A percentile compares a stretch with the other conserved stretches of the same genome.
Evolutionary conservation across 2,329 filamentous ascomycete genomes (phyloP).

Genomic region (Fonsecaea nubica): DNA sequence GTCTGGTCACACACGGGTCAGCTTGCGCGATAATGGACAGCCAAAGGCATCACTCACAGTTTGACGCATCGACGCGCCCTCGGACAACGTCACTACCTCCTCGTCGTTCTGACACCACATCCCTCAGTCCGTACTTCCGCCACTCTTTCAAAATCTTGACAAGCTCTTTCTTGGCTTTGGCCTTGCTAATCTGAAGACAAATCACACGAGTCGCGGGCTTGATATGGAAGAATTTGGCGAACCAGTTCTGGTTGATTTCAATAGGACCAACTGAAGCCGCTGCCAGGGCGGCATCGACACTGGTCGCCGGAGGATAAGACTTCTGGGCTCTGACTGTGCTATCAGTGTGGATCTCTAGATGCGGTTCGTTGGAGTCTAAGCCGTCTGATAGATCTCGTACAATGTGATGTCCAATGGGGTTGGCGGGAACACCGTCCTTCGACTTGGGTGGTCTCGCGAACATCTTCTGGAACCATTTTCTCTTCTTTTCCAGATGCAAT

Average conservation of each 20-base stretch:
- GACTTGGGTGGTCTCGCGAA: conserved; percentile 34
- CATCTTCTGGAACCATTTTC: conserved; percentile 41
- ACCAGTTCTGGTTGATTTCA: conserved; percentile 80
- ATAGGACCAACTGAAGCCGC: conserved; percentile 54
- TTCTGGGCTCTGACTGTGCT: conserved; percentile 13
- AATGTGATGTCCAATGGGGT: conserved; percentile 33
- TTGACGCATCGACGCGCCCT: conserved; percentile 74
- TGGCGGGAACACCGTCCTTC: conserved; percentile 53
- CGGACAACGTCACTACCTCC: conserved; percentile 73
- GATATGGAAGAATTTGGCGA: conserved; percentile 85
- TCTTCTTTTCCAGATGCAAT: conserved; percentile 37
- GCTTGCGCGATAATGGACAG: conserved; percentile 30
- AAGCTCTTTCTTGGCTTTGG: conserved; percentile 78
- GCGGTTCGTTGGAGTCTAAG: conserved; percentile 18
- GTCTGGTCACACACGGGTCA: conserved; percentile 56
- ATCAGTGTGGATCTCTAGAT: conserved; percentile 1
- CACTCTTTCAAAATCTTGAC: conserved; percentile 77
- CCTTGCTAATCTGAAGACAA: conserved; percentile 75
- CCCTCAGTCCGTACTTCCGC: conserved; percentile 79
- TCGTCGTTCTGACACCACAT: conserved; percentile 78
- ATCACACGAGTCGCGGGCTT: conserved; percentile 79
- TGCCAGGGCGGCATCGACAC: conserved; percentile 35
- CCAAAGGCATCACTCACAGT: conserved; percentile 66
- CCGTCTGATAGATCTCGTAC: conserved; percentile 33
- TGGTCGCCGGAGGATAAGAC: conserved; percentile 31